These are phyloP conservation scores for Cymbidium sinense DNA, from an alignment of 106 monocot genomes.

Conservation along the genomic window DNA sequence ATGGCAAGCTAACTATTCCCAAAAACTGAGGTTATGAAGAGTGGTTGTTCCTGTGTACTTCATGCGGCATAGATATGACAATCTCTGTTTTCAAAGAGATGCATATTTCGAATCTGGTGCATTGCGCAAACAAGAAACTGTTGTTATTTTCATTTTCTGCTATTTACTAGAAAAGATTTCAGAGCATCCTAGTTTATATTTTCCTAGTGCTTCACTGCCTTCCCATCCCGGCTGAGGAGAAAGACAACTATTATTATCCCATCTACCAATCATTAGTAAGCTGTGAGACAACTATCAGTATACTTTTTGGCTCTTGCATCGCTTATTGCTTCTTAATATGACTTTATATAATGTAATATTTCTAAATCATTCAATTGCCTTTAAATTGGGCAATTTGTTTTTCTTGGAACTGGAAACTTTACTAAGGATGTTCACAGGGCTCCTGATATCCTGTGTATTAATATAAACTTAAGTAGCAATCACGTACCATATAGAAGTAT, in stretches of 20 bases:
- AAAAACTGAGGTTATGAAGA: neutral
- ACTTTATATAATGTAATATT: neutral
- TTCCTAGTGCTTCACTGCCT: too few species aligned
- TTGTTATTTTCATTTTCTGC: neutral
- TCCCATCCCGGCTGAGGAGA: too few species aligned
- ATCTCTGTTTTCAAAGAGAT: neutral
- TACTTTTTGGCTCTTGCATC: neutral
- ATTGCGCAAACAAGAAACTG: neutral
- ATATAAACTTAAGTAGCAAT: neutral
- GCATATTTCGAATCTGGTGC: neutral
- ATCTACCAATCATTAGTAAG: neutral
- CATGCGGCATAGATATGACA: neutral
- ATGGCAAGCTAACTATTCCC: too few species aligned
- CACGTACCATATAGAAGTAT: neutral
- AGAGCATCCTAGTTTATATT: too few species aligned
- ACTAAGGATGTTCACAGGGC: neutral
- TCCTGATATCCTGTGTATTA: neutral
- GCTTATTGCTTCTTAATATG: neutral
- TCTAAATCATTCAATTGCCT: neutral
- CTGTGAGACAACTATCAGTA: neutral
- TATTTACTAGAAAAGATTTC: neutral
- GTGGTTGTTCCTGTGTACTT: neutral
- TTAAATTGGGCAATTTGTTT: neutral
- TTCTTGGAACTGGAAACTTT: neutral
- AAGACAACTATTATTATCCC: neutral